These are phyloP conservation scores for Entrophospora sp. DNA, from an alignment of 192 early-diverging fungal species.

Conservation along the genomic window DNA sequence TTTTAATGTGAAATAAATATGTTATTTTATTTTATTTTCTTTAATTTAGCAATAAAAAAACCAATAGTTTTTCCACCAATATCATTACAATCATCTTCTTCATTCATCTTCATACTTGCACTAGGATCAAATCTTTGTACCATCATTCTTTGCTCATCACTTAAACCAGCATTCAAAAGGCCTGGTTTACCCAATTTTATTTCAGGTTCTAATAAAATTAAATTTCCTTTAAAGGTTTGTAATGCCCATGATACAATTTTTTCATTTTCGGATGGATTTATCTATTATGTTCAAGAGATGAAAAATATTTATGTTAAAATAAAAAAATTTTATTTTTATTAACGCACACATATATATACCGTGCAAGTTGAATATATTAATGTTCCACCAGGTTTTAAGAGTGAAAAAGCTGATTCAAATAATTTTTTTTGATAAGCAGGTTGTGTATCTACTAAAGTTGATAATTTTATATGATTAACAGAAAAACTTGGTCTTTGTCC, in stretches of 20 bases:
- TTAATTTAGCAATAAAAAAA: conserved; percentile 19
- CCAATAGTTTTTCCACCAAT: too few relatives aligned
- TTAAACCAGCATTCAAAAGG: neutral
- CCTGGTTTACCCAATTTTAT: conserved; percentile 1
- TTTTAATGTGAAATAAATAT: too few relatives aligned
- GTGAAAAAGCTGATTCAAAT: neutral
- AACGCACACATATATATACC: too few relatives aligned
- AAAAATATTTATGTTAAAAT: too few relatives aligned
- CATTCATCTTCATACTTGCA: too few relatives aligned
- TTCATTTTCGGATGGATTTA: conserved; percentile 18
- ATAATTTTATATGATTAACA: neutral
- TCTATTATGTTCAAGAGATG: too few relatives aligned
- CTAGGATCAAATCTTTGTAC: conserved; percentile 20
- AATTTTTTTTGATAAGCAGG: conserved; percentile 15
- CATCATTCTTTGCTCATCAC: neutral
- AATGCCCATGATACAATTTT: neutral
- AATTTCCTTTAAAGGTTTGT: neutral
- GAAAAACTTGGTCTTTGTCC: too few relatives aligned
- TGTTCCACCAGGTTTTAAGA: conserved; percentile 1
- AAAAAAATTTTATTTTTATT: neutral
- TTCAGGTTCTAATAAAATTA: conserved; percentile 3
- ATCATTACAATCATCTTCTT: neutral
- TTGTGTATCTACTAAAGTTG: neutral
- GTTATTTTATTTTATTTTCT: neutral
- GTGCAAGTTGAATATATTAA: conserved; percentile 20